Base-by-base conservation (phyloP, 169 alveolate genomes). In the Ichthyophthirius multifiliis region DNA sequence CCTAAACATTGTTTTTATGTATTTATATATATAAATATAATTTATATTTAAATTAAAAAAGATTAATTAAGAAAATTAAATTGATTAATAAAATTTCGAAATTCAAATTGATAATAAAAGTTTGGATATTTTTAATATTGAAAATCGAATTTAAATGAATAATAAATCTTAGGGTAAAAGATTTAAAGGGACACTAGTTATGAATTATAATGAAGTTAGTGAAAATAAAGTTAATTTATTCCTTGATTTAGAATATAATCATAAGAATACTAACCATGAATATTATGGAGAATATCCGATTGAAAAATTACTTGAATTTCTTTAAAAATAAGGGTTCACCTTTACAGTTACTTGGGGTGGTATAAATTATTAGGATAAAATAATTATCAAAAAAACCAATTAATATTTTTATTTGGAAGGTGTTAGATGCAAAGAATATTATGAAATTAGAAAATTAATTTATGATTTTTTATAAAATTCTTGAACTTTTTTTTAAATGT, bases 261-360 rank as follows among this genome's bases (percentile, higher is more conserved):
- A 55, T 55, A 27, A 34, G 13, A 55, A 55, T 23, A 34, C 71
- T 27, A 55, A 55, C 18, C 23, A 39, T 13, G 71, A 55, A 55
- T 55, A 55, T 27, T 55, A 55, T 27, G 71, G 71, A 27, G 71
- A 55, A 10, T 55, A 55, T 7, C 71, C 71, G 23, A 34, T 55
- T 2, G 71, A 55, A 55, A 55, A 55, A 10, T 23, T 55, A n/a
- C 43, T 55, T 13, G 71, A 55, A 27, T 55, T 27, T 10, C 13
- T 55, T 27, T 39, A 55, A 55, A 55, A 55, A 55, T 55, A 34
- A 15, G 71, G 71, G 13, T 55, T 27, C 18, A 55, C 71, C 10
- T 55, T 55, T 27, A 55, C 71, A 27, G 71, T 55, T 15, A 39
- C 71, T 27, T 55, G 71, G 71, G 71, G 71, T 27, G 71, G 71